Conservation (phyloP, 306 rosid species). For the Sechiopsis laciniata region DNA sequence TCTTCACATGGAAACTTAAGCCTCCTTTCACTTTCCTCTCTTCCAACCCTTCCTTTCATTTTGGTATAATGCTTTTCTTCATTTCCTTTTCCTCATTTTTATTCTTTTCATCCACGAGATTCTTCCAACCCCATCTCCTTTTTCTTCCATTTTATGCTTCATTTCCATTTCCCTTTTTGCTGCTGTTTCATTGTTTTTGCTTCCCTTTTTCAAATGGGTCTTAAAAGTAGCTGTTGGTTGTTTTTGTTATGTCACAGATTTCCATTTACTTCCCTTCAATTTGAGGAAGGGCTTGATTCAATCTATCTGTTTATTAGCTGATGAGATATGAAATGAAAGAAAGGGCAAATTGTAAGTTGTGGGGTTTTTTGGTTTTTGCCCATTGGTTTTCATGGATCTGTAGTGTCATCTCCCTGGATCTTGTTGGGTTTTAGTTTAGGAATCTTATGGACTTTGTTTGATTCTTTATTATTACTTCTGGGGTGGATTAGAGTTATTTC, state of each 20-base stretch:
- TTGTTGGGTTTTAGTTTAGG: conserved; percentile 1
- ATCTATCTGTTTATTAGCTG: not conserved
- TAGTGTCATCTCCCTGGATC: not conserved
- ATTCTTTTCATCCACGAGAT: conserved; percentile 15
- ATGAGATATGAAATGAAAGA: not conserved
- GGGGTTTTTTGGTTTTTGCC: not conserved
- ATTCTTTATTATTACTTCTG: not conserved
- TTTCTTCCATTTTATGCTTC: conserved; percentile 3
- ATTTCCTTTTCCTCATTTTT: not conserved
- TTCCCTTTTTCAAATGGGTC: not conserved
- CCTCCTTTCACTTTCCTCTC: not conserved
- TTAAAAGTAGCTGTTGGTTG: not conserved
- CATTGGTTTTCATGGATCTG: conserved; percentile 7
- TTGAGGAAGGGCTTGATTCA: not conserved
- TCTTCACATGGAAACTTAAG: conserved; percentile 9
- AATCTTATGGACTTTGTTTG: not conserved
- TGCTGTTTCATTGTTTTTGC: not conserved
- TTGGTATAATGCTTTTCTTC: not conserved
- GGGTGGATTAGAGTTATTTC: not conserved
- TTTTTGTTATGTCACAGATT: not conserved
- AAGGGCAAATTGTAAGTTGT: not conserved
- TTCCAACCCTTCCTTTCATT: not conserved
- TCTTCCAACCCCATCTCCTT: conserved; percentile 5
- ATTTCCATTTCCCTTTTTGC: not conserved
- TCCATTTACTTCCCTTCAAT: conserved; percentile 3